Conservation (phyloP, 1,284 basidiomycete species). For the Naganishia liquefaciens region DNA sequence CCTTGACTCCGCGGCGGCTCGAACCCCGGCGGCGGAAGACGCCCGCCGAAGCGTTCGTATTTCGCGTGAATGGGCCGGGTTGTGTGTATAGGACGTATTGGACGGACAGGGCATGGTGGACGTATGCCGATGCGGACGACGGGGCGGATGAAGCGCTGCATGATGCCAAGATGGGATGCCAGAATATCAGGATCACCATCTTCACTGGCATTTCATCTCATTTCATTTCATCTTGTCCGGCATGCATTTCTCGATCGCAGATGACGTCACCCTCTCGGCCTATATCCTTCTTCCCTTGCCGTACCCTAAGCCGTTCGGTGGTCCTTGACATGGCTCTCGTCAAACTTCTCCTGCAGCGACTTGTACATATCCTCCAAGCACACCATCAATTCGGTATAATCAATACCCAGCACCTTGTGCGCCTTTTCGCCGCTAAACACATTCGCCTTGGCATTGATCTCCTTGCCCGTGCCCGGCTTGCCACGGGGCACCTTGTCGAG, state of each 20-base stretch:
- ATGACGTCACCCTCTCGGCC: too few relatives aligned
- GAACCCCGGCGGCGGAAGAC: conserved; percentile 3
- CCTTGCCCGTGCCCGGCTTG: conserved; percentile 36
- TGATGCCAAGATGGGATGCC: not conserved
- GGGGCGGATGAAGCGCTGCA: not conserved
- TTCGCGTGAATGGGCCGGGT: conserved; percentile 31
- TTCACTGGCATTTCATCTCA: not conserved
- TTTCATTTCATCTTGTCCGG: not conserved
- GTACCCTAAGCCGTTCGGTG: conserved; percentile 8
- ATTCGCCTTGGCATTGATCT: conserved; percentile 37
- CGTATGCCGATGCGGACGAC: not conserved
- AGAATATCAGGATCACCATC: not conserved
- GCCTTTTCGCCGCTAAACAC: conserved; percentile 43
- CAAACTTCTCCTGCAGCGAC: conserved; percentile 43
- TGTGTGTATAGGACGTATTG: conserved; percentile 30
- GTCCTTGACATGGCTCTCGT: conserved; percentile 23
- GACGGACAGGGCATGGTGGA: not conserved
- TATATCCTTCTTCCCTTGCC: not conserved
- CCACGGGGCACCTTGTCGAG: conserved; percentile 41
- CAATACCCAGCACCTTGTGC: conserved; percentile 43
- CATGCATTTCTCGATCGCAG: too few relatives aligned
- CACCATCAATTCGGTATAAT: conserved; percentile 43
- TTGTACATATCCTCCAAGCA: conserved; percentile 44
- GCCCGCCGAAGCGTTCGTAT: conserved; percentile 46
- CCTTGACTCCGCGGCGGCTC: conserved; percentile 54